These are phyloP conservation scores for Nigrospora oryzae DNA, from an alignment of 2,329 filamentous ascomycete genomes.

Conservation along the genomic window DNA sequence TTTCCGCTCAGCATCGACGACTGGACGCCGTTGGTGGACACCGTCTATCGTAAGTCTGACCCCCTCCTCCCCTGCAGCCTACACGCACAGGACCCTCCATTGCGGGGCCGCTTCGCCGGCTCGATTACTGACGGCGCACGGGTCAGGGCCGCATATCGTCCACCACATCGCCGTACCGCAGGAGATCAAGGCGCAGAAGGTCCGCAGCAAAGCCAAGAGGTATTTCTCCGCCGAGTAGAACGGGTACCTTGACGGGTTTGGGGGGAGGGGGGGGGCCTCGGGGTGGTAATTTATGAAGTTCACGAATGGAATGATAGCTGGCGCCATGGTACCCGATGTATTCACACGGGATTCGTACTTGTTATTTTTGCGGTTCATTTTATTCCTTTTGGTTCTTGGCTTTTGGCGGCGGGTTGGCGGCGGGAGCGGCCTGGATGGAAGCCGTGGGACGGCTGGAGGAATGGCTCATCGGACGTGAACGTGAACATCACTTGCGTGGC, in stretches of 20 bases:
- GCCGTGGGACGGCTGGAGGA: too few relatives aligned
- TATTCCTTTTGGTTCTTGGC: too few relatives aligned
- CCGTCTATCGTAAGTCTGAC: conserved; percentile 15
- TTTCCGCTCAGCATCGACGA: conserved; percentile 88
- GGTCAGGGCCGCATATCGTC: conserved; percentile 65
- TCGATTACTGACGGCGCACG: background rate
- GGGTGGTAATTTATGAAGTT: too few relatives aligned
- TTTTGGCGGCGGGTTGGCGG: too few relatives aligned
- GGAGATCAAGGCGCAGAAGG: conserved; percentile 61
- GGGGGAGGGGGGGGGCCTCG: background rate
- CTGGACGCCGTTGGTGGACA: conserved; percentile 36
- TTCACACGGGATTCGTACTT: too few relatives aligned
- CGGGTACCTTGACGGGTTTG: background rate
- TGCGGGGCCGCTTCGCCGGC: conserved; percentile 53
- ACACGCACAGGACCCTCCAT: conserved; percentile 58
- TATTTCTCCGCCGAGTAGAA: conserved; percentile 60
- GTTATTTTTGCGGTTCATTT: too few relatives aligned
- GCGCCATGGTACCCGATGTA: too few relatives aligned
- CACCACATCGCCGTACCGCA: conserved; percentile 72
- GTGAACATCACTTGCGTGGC: too few relatives aligned
- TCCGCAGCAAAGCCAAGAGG: conserved; percentile 58
- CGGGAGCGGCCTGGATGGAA: too few relatives aligned
- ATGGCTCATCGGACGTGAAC: too few relatives aligned
- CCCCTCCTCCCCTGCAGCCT: background rate
- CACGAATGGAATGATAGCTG: too few relatives aligned